These are phyloP conservation scores for Arabidopsis hybrid DNA, from an alignment of 441 rosid genomes.

Conservation along the genomic window DNA sequence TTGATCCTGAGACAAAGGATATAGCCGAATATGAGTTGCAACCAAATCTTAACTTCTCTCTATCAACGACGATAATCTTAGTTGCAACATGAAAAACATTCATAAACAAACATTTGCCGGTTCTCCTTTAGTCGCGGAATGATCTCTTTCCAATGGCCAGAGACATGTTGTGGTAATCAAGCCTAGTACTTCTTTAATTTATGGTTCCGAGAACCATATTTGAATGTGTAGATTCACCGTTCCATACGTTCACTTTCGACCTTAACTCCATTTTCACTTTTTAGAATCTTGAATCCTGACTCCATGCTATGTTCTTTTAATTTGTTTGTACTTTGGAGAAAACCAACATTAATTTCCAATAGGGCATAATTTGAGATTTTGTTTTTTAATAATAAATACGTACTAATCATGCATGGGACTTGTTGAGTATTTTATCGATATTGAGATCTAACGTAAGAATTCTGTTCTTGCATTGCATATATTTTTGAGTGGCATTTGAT, in stretches of 20 bases:
- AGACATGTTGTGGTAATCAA: background rate
- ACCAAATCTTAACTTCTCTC: background rate
- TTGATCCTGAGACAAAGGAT: too few species aligned
- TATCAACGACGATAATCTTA: background rate
- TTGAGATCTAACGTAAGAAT: slow-evolving; percentile 23
- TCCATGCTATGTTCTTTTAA: slow-evolving; percentile 5
- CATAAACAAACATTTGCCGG: background rate
- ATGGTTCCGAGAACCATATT: background rate
- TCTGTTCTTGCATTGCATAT: slow-evolving; percentile 11
- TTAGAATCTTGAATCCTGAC: background rate
- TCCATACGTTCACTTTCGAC: background rate
- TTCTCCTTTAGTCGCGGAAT: background rate
- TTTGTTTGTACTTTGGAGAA: background rate
- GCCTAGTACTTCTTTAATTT: too few species aligned
- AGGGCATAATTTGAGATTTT: background rate
- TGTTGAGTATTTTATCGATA: background rate
- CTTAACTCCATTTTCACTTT: background rate
- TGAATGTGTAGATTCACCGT: background rate
- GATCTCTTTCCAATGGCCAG: background rate
- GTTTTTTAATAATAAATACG: background rate
- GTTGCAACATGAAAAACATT: background rate
- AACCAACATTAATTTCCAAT: background rate
- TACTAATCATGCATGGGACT: slow-evolving; percentile 9
- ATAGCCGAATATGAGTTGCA: too few species aligned
- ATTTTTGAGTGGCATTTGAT: slow-evolving; percentile 9